phyloP scores from a whole-genome alignment of 129 eudicot genomes.

The Lactuca sativa region DNA sequence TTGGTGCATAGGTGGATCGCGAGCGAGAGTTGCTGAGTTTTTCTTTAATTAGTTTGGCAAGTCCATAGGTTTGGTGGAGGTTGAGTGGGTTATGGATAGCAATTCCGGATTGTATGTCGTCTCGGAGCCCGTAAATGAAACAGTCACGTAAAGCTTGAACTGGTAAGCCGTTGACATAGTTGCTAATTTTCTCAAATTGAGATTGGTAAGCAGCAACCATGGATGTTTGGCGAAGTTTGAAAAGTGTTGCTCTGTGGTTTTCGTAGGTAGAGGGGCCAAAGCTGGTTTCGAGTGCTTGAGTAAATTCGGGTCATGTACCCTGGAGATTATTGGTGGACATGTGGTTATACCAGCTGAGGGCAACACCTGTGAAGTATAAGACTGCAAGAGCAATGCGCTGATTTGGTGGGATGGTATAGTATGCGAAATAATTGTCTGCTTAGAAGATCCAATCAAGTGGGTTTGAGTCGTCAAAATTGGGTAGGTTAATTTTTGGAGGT shows the following conservation, averaged over 20 bases:
- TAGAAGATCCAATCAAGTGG: not conserved
- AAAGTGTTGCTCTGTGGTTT: not conserved
- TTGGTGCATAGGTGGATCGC: not conserved
- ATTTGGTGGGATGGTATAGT: not conserved
- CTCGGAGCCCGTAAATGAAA: not conserved
- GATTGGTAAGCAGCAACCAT: not conserved
- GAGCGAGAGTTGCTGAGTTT: not conserved
- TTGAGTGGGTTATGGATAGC: not conserved
- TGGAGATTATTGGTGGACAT: not conserved
- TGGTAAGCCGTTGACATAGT: not conserved
- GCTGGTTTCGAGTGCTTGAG: not conserved
- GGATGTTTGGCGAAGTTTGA: not conserved
- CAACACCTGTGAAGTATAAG: too few relatives aligned
- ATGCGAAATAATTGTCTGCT: not conserved
- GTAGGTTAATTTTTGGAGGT: not conserved
- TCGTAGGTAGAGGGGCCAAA: not conserved
- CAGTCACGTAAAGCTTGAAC: not conserved
- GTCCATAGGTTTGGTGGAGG: not conserved
- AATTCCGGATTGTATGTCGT: not conserved
- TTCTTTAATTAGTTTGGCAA: not conserved
- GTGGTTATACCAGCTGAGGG: not conserved
- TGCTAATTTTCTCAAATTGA: not conserved
- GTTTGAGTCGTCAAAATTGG: not conserved
- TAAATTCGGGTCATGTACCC: not conserved
- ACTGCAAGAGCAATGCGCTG: too few relatives aligned